A percentile compares a stretch with the other conserved stretches of the same genome.
These are phyloP conservation scores for Oryza meyeriana DNA, from an alignment of 176 grass and related monocot genomes.

Conservation along the genomic window DNA sequence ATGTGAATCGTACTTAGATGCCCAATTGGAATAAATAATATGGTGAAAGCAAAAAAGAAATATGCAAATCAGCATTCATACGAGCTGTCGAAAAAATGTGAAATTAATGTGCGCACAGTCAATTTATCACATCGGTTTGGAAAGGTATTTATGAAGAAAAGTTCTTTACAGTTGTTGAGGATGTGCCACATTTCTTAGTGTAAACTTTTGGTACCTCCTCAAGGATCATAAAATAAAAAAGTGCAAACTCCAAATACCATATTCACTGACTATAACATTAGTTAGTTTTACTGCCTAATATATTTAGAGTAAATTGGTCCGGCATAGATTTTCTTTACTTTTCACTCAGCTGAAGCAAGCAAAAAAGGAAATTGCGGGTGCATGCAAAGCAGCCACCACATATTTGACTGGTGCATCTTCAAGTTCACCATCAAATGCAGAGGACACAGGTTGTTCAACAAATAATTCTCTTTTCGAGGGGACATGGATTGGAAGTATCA, in stretches of 20 bases:
- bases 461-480: conserved; percentile 29
- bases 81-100: background rate
- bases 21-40: background rate
- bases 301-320: conserved; percentile 8
- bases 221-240: background rate
- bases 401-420: conserved; percentile 38
- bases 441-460: conserved; percentile 24
- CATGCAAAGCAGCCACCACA: conserved; percentile 47
- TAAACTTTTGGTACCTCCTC: background rate
- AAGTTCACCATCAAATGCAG: conserved; percentile 23
- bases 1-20: background rate
- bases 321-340: background rate
- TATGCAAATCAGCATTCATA: background rate
- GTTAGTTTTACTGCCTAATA: background rate
- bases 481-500: conserved; percentile 37
- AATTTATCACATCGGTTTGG: background rate
- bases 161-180: background rate
- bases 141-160: conserved; percentile 6
- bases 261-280: background rate
- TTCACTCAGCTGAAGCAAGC: conserved; percentile 52
- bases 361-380: conserved; percentile 54
- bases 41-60: background rate
- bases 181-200: background rate
- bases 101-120: background rate
- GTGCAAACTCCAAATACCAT: background rate